phyloP scores from a whole-genome alignment of 2,329 filamentous ascomycete genomes.

The Paecilomyces sp. region DNA sequence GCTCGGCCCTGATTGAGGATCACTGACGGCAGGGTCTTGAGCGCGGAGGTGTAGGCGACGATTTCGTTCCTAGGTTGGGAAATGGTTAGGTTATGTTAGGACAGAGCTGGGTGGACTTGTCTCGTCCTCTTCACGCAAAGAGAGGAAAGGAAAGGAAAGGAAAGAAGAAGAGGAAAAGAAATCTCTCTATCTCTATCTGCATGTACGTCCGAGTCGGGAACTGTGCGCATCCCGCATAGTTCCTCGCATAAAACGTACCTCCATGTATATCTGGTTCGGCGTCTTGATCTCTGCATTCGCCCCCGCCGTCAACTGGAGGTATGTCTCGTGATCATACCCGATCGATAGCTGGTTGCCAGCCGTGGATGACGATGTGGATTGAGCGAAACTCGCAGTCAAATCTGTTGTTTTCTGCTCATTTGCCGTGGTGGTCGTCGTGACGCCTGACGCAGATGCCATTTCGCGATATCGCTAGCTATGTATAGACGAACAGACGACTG shows the following conservation, averaged over 20 bases:
- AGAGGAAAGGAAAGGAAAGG: background rate
- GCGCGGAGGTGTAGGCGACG: constrained; percentile 14
- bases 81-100: background rate
- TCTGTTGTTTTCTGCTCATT: background rate
- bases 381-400: constrained; percentile 12
- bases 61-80: constrained; percentile 15
- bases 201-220: too few species aligned
- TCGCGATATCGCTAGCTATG: background rate
- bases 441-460: background rate
- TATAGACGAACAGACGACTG: background rate
- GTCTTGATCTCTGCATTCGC: constrained; percentile 15
- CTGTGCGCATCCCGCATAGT: background rate
- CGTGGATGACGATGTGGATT: background rate
- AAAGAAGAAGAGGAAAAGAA: background rate
- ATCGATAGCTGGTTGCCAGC: constrained; percentile 9
- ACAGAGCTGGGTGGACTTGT: too few species aligned
- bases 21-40: constrained; percentile 20
- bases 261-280: constrained; percentile 21
- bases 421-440: background rate
- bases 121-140: too few species aligned
- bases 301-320: constrained; percentile 20
- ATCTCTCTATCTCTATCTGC: too few species aligned
- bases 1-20: constrained; percentile 17
- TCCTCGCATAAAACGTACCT: constrained; percentile 13
- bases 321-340: constrained; percentile 25